phyloP scores from a whole-genome alignment of 108 stramenopile genomes.

The Nannochloropsis granulata region DNA sequence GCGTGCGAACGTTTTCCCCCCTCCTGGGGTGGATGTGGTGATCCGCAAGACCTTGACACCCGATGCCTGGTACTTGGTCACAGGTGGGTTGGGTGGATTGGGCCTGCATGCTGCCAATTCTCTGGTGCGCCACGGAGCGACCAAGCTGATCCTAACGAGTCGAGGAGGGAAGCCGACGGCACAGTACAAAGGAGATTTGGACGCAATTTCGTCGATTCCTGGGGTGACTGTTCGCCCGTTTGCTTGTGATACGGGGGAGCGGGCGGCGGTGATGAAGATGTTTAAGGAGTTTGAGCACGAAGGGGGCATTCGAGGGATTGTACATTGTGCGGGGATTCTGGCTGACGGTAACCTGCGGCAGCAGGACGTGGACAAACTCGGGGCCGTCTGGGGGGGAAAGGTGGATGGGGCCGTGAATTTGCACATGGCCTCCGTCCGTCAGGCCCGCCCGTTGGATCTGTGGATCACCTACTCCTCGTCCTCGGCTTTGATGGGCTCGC shows the following conservation, averaged over 20 bases:
- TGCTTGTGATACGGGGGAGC: not conserved
- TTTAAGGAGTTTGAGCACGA: not conserved
- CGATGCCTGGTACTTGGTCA: not conserved
- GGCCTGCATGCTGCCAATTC: not conserved
- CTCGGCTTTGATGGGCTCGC: not conserved
- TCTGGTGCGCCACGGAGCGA: not conserved
- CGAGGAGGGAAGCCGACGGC: not conserved
- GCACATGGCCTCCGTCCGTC: not conserved
- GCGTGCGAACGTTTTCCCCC: not conserved
- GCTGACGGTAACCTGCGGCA: not conserved
- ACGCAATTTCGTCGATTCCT: not conserved
- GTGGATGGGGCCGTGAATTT: not conserved
- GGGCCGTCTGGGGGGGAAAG: not conserved
- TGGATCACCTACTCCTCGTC: not conserved
- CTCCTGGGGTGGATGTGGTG: not conserved
- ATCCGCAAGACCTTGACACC: not conserved
- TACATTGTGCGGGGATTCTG: not conserved
- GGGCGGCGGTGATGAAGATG: not conserved
- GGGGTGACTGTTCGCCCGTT: not conserved
- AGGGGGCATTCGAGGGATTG: not conserved
- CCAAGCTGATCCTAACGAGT: not conserved
- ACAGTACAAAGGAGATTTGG: not conserved
- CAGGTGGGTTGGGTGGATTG: not conserved
- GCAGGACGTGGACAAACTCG: not conserved
- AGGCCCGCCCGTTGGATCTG: not conserved